A percentile compares a stretch with the other conserved stretches of the same genome.
phyloP scores from a whole-genome alignment of 371 early-diverging fungal species.

The Basidiobolus meristosporus region DNA sequence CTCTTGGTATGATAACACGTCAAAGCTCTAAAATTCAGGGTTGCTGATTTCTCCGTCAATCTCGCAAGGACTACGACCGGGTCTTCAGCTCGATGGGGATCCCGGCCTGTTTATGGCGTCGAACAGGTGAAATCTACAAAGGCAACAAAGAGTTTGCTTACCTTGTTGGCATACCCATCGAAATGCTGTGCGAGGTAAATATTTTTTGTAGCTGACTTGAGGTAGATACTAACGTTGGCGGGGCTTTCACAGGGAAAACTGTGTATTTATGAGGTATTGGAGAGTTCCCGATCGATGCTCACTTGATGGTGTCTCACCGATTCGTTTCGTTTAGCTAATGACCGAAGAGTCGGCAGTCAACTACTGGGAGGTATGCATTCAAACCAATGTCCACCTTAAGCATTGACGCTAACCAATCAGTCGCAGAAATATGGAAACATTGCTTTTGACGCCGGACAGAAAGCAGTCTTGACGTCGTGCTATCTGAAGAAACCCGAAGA shows the following conservation, averaged over 20 bases:
- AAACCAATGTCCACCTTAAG: constrained; percentile 4
- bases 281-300: too few relatives aligned
- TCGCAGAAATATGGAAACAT: constrained; percentile 78
- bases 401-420: not conserved
- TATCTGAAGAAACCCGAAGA: constrained; percentile 32
- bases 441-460: constrained; percentile 86
- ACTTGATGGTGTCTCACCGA: too few relatives aligned
- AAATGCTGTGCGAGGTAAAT: constrained; percentile 43
- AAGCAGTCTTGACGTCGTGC: constrained; percentile 82
- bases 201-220: constrained; percentile 1
- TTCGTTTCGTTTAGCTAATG: constrained; percentile 34
- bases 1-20: constrained; percentile 25
- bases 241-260: constrained; percentile 31
- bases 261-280: constrained; percentile 58
- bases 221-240: too few relatives aligned
- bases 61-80: constrained; percentile 80
- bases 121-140: constrained; percentile 89
- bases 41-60: too few relatives aligned
- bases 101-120: constrained; percentile 83
- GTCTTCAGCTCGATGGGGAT: constrained; percentile 87
- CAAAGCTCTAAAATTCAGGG: not conserved
- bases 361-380: constrained; percentile 55
- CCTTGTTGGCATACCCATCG: constrained; percentile 60
- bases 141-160: constrained; percentile 84
- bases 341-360: constrained; percentile 78